phyloP scores from a whole-genome alignment of 495 filamentous ascomycete genomes.

The Physcia stellaris region DNA sequence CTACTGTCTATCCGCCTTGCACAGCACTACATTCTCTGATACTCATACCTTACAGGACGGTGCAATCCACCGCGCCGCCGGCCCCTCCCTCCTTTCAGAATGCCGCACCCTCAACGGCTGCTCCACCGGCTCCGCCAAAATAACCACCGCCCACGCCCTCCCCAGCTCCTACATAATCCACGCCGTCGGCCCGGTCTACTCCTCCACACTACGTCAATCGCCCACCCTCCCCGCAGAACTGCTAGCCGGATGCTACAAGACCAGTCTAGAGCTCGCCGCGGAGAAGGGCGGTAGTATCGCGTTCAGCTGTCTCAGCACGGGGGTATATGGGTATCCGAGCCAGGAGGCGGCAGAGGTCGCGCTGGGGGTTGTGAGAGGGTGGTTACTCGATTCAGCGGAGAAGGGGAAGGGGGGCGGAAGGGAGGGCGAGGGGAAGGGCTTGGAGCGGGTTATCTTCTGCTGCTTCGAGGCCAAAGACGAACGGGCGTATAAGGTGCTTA shows the following conservation, averaged over 20 bases:
- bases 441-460: conserved; percentile 70
- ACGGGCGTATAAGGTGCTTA: conserved; percentile 46
- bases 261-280: conserved; percentile 58
- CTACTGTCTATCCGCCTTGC: no score
- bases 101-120: conserved; percentile 59
- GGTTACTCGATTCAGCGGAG: conserved; percentile 46
- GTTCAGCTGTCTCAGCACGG: conserved; percentile 75
- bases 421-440: conserved; percentile 17
- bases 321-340: conserved; percentile 80
- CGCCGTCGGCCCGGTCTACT: conserved; percentile 80
- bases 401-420: no score
- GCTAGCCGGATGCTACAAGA: conserved; percentile 59
- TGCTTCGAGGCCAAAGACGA: conserved; percentile 69
- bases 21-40: not conserved
- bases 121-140: conserved; percentile 66
- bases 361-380: conserved; percentile 52
- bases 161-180: conserved; percentile 74
- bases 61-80: conserved; percentile 78
- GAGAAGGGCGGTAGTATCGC: conserved; percentile 56
- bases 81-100: conserved; percentile 50
- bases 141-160: conserved; percentile 63
- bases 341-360: conserved; percentile 54
- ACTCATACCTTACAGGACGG: conserved; percentile 34
- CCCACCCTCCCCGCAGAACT: conserved; percentile 30
- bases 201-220: conserved; percentile 14